Evolutionary conservation across 805 yeast species (phyloP), one percentile per base, ranked within the genome.

Genomic region (Candida krabiensis): DNA sequence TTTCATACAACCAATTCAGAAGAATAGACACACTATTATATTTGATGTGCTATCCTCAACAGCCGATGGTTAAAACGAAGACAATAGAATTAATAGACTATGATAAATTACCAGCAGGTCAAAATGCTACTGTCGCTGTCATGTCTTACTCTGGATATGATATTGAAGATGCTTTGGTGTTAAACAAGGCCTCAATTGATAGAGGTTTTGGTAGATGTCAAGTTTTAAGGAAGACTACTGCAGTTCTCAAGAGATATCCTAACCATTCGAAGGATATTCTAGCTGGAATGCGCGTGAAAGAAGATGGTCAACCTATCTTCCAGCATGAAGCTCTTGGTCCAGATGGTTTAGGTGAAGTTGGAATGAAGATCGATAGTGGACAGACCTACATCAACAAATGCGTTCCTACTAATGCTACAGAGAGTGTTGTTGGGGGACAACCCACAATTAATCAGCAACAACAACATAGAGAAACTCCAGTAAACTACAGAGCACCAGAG

Each of bases 61-160:
- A 93, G 61, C 99, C 99, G 0, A 87, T 93, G 98, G 99, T 93
- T 19, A 93, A 93, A 67, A 89, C 98, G 4, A 87, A 89, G 61
- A 93, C 99, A 0, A 93, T 93, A 50, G 99, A 93, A 66, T 71
- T 93, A 45, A 91, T 93, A 47, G 86, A 91, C 45, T 93, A 93
- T 61, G 99, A 93, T 64, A 90, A 93, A 60, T 71, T 93, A 28
- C 99, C 99, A 3, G 99, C 99, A 4, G 99, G 99, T 6, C 99
- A 93, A 66, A 93, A 93, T 62, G 99, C 99, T 8, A 86, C 96
- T 1, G 99, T 93, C 41, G 99, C 99, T 2, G 99, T 93, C 26
- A 93, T 93, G 99, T 88, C 96, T 6, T 93, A 93, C 58, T 91
- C 98, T 0, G 99, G 99, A 47, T 93, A 93, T 61, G 99, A 93